Base-by-base conservation (phyloP, 2,329 filamentous ascomycete genomes). In the Hymenoscyphus fraxineus region DNA sequence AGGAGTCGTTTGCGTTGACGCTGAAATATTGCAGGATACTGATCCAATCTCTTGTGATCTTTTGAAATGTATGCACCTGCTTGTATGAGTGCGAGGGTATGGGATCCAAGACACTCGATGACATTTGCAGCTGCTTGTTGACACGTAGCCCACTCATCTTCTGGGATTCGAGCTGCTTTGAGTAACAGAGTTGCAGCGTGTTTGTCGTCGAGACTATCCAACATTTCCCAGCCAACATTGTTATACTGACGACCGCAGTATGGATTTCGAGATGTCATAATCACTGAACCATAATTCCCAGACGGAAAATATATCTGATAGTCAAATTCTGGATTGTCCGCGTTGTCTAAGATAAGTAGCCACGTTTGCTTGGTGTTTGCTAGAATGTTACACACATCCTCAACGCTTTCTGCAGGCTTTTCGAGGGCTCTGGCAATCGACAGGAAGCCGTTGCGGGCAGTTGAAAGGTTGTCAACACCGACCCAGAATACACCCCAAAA, bases 331-430 rank as follows among this genome's bases (percentile, higher is more conserved):
- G 75, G 71, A 65, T 78, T 72, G 61, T 81, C 78, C 2, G 77
- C 78, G 66, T 80, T 80, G 67, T 81, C 78, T 39, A 81, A 74
- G 6, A 81, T 71, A 27, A 78, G 71, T 31, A 78, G 71, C 76
- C 75, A 78, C 32, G 68, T 69, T 60, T 67, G 69, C 7, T 70
- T 59, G 2, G 56, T 66, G 22, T 27, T 63, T 54, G 64, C 60
- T n/a, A 77, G 66, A 27, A 65, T 59, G 61, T 66, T 57, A 62
- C 66, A 61, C 32, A 61, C 64, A 32, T 69, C 64, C n/a, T 59
- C 40, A 40, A 67, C 40, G 19, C 51, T 65, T 13, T 67, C 58
- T 22, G 62, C 59, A 15, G 59, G 41, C 15, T 38, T 56, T 2
- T 63, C 64, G 60, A 69, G 55, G 12, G 16, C 12, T 44, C 65